A percentile compares a stretch with the other conserved stretches of the same genome.
Conservation (phyloP, 2,329 filamentous ascomycete genomes). For the Penicillium vulpinum region DNA sequence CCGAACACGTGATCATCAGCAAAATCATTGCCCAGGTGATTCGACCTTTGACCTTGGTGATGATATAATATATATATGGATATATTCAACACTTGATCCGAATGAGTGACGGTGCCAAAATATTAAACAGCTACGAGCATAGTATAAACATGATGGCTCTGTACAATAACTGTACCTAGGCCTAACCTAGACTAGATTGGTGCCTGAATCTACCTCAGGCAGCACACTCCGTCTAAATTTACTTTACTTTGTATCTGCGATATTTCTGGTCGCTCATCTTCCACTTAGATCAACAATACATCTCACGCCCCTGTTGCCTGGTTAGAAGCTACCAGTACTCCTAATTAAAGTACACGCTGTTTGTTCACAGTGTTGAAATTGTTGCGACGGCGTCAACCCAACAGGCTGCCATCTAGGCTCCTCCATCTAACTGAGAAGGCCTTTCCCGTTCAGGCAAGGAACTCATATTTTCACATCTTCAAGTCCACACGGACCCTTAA, state of each 20-base stretch:
- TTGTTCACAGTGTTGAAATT: not conserved
- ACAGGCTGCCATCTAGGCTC: conserved; percentile 9
- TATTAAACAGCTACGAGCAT: no score
- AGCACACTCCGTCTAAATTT: conserved; percentile 5
- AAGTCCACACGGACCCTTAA: not conserved
- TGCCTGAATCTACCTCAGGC: conserved; percentile 26
- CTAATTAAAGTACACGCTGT: not conserved
- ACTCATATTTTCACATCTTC: not conserved
- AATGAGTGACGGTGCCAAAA: not conserved
- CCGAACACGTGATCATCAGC: not conserved
- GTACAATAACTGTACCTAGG: no score
- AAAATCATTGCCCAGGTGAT: no score
- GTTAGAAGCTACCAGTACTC: not conserved
- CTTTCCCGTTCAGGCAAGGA: conserved; percentile 1
- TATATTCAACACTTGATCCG: no score
- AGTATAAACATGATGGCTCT: not conserved
- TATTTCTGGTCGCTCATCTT: not conserved
- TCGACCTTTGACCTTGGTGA: no score
- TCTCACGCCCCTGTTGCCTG: not conserved
- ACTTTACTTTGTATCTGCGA: not conserved
- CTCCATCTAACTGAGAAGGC: not conserved
- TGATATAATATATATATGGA: no score
- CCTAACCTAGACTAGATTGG: conserved; percentile 4
- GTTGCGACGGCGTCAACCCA: not conserved
- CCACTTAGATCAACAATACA: not conserved